A percentile compares a stretch with the other conserved stretches of the same genome.
These are phyloP conservation scores for Musa schizocarpa DNA, from an alignment of 176 grass and related monocot species.

Conservation along the genomic window DNA sequence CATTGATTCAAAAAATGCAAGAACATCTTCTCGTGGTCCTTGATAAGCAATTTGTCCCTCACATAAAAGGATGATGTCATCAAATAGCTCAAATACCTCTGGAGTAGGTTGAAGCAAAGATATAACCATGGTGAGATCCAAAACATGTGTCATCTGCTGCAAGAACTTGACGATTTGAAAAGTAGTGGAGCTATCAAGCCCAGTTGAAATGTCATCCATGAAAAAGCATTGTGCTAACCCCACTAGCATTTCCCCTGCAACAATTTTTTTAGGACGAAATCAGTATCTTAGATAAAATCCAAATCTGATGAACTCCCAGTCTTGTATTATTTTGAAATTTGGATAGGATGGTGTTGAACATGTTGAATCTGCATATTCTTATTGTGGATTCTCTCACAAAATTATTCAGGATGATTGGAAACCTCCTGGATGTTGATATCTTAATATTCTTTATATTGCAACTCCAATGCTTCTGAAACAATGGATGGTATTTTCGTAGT, in stretches of 20 bases:
- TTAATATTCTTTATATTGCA: no score
- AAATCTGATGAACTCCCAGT: not conserved
- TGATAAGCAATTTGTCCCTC: constrained; percentile 29
- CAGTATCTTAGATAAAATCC: not conserved
- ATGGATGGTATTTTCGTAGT: no score
- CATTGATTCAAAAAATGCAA: constrained; percentile 24
- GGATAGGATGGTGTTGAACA: no score
- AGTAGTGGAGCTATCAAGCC: constrained; percentile 28
- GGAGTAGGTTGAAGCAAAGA: constrained; percentile 26
- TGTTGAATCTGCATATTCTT: no score
- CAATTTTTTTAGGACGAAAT: not conserved
- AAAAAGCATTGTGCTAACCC: constrained; percentile 11
- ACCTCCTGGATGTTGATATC: no score
- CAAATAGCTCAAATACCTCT: constrained; percentile 26
- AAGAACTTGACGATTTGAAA: constrained; percentile 30
- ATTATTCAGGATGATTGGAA: no score
- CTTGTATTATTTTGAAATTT: no score
- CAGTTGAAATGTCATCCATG: constrained; percentile 27
- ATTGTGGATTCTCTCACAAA: no score
- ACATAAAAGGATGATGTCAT: constrained; percentile 28
- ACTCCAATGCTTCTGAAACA: no score
- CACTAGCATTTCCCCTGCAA: constrained; percentile 21
- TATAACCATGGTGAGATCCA: constrained; percentile 18
- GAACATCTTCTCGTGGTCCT: constrained; percentile 15
- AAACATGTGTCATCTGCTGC: constrained; percentile 12